Evolutionary conservation across 2,329 filamentous ascomycete genomes (phyloP).

Genomic region (Coleophoma crateriformis): DNA sequence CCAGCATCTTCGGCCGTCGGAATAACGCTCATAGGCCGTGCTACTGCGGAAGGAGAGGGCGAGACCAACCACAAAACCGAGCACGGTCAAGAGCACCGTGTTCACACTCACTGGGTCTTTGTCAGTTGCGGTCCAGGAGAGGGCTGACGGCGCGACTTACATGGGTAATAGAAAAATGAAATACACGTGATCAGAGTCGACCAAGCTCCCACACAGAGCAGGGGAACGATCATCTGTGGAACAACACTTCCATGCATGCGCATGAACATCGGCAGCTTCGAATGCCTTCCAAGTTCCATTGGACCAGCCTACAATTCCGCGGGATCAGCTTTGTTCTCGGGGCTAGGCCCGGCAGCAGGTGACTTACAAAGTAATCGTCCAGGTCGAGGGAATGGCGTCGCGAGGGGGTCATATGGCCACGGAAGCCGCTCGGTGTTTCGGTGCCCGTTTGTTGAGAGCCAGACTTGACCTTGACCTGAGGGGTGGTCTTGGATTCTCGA

Average conservation of each 20-base stretch:
- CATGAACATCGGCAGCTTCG: slow-evolving; percentile 71
- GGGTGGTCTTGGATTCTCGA: background rate
- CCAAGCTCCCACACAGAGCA: slow-evolving; percentile 59
- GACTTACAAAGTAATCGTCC: background rate
- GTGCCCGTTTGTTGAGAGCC: background rate
- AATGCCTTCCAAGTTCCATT: slow-evolving; percentile 65
- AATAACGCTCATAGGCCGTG: slow-evolving; percentile 68
- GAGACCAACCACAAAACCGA: slow-evolving; percentile 77
- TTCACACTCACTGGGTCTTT: slow-evolving; percentile 44
- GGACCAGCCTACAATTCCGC: slow-evolving; percentile 40
- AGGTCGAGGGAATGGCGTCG: background rate
- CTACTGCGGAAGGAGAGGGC: slow-evolving; percentile 73
- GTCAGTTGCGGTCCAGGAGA: background rate
- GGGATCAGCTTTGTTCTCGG: background rate
- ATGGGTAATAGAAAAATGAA: slow-evolving; percentile 7
- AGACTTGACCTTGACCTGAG: background rate
- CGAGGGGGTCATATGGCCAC: background rate
- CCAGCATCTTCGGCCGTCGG: slow-evolving; percentile 60
- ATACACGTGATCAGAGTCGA: slow-evolving; percentile 54
- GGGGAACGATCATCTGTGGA: slow-evolving; percentile 67
- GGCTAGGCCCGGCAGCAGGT: background rate
- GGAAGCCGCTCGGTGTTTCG: background rate
- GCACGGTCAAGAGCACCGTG: slow-evolving; percentile 67
- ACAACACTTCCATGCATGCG: slow-evolving; percentile 71
- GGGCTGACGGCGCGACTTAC: slow-evolving; percentile 9